Evolutionary conservation across 31 red algal species (phyloP).

Genomic region (Odonthalia washingtoniensis): DNA sequence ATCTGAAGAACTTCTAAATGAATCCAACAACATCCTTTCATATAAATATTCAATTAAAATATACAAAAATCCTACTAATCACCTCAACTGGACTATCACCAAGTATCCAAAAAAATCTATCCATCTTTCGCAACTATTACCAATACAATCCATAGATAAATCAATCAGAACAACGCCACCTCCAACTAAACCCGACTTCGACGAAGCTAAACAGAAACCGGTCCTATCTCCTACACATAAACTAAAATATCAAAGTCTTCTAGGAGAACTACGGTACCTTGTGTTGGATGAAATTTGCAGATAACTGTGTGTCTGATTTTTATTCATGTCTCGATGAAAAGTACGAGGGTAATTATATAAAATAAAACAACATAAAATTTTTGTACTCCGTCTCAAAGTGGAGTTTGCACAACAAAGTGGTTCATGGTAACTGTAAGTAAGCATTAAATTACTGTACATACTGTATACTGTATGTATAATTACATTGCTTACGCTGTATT

Average conservation of each 20-base stretch:
- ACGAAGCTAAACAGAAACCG: background rate
- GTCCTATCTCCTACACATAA: background rate
- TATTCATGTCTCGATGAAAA: too few species aligned
- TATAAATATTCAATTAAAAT: slow-evolving; percentile 25
- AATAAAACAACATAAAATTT: too few species aligned
- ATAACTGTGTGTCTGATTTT: too few species aligned
- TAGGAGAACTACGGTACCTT: slow-evolving; percentile 51
- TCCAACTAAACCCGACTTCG: background rate
- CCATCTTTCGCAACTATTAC: slow-evolving; percentile 9
- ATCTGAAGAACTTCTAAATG: background rate
- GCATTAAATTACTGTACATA: too few species aligned
- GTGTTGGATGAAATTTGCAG: too few species aligned
- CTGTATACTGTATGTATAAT: too few species aligned
- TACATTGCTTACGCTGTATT: too few species aligned
- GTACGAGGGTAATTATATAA: too few species aligned
- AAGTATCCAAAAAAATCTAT: background rate
- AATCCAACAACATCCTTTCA: background rate
- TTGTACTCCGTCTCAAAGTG: too few species aligned
- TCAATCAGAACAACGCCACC: background rate
- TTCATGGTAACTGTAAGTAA: too few species aligned
- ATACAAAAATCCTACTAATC: background rate
- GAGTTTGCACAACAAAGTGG: too few species aligned
- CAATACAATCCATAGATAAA: background rate
- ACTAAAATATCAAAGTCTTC: background rate
- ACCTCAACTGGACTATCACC: slow-evolving; percentile 29